phyloP scores from a whole-genome alignment of 2,329 filamentous ascomycete genomes.

The Aspergillus chevalieri region DNA sequence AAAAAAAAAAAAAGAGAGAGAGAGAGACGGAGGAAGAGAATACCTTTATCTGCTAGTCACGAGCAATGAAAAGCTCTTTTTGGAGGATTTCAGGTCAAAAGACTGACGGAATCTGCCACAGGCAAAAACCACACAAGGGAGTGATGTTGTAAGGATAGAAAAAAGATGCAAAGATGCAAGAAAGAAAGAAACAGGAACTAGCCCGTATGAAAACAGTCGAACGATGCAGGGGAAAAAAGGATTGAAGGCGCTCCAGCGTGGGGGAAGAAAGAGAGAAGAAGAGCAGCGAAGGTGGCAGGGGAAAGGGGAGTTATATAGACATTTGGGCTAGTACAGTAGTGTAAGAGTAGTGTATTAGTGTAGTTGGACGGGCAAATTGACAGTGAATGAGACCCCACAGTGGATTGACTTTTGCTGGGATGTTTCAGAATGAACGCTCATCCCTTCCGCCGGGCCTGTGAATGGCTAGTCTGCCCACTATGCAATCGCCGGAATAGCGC shows the following conservation, averaged over 20 bases:
- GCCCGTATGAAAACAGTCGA: constrained; percentile 26
- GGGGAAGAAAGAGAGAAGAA: constrained; percentile 8
- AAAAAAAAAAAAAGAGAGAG: constrained; percentile 1
- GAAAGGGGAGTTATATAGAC: constrained; percentile 16
- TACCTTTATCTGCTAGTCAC: constrained; percentile 18
- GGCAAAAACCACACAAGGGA: constrained; percentile 17
- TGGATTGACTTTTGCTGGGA: not conserved
- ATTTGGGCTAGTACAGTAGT: not conserved
- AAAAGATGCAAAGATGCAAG: constrained; percentile 16
- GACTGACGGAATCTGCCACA: constrained; percentile 29
- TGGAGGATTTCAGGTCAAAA: constrained; percentile 3
- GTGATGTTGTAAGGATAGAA: not conserved
- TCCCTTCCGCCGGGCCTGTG: not conserved
- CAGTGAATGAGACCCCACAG: no score
- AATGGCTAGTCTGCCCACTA: not conserved
- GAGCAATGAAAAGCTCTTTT: constrained; percentile 7
- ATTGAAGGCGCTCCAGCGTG: constrained; percentile 20
- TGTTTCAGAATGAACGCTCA: constrained; percentile 3
- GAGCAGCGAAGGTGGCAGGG: constrained; percentile 6
- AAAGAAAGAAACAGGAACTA: constrained; percentile 30
- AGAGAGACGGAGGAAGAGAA: constrained; percentile 1
- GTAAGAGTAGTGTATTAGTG: not conserved
- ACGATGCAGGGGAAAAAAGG: constrained; percentile 11
- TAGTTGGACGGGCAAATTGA: not conserved
- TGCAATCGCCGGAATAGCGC: not conserved